These are phyloP conservation scores for Trichoderma koningiopsis DNA, from an alignment of 2,329 filamentous ascomycete genomes.

Conservation along the genomic window DNA sequence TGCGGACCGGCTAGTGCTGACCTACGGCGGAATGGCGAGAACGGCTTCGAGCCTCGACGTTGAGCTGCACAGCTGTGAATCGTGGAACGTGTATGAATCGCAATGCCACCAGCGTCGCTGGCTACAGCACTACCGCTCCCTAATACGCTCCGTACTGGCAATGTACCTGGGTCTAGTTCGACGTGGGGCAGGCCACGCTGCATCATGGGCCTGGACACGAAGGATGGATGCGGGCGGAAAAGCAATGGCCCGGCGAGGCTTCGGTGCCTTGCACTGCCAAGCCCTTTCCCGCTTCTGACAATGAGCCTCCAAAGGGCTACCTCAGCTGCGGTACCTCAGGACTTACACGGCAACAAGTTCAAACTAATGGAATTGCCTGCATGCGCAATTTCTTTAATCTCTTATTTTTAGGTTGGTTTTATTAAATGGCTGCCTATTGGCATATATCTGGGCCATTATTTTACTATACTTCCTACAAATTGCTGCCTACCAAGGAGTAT, in stretches of 20 bases:
- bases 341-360: neutral
- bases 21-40: constrained; percentile 7
- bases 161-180: constrained; percentile 16
- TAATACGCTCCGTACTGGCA: neutral
- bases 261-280: neutral
- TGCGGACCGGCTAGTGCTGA: constrained; percentile 2
- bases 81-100: constrained; percentile 14
- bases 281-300: neutral
- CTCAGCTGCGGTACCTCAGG: neutral
- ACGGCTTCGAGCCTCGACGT: constrained; percentile 2
- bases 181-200: constrained; percentile 26
- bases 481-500: neutral
- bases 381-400: neutral
- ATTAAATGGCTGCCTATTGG: neutral
- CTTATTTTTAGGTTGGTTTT: neutral
- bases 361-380: neutral
- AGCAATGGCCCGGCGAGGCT: constrained; percentile 23
- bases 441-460: neutral
- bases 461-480: neutral
- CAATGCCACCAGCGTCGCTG: constrained; percentile 18
- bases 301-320: neutral
- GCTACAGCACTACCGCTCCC: constrained; percentile 5
- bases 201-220: constrained; percentile 19
- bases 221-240: constrained; percentile 12
- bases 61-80: constrained; percentile 8